These are phyloP conservation scores for Capsella bursapastoris DNA, from an alignment of 345 rosid genomes.

Conservation along the genomic window DNA sequence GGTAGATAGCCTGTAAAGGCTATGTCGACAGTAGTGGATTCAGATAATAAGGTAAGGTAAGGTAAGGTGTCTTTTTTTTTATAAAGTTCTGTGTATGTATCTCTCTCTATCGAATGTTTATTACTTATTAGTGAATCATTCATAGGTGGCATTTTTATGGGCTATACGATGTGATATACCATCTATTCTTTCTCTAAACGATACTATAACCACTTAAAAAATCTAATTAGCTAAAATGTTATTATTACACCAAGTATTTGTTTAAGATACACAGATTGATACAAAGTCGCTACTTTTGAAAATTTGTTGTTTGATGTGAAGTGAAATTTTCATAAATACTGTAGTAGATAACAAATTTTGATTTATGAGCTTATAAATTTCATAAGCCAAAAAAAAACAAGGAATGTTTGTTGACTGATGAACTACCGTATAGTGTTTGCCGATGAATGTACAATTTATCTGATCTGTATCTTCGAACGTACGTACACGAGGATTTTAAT, in stretches of 20 bases:
- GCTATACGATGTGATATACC: conserved; percentile 14
- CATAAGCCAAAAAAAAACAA: not conserved
- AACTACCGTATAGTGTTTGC: not conserved
- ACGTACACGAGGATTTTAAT: not conserved
- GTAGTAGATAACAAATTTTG: not conserved
- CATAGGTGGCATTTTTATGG: conserved; percentile 30
- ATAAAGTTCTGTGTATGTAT: too few relatives aligned
- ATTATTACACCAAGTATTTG: not conserved
- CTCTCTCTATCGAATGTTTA: not conserved
- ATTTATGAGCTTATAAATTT: conserved; percentile 2
- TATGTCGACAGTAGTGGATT: conserved; percentile 19
- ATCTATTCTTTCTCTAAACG: not conserved
- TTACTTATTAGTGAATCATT: conserved; percentile 17
- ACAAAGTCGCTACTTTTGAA: not conserved
- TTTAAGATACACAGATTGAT: not conserved
- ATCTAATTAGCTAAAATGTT: conserved; percentile 2
- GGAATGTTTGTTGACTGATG: not conserved
- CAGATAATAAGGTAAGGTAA: not conserved
- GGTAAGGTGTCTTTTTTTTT: conserved; percentile 30
- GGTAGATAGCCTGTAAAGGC: conserved; percentile 37
- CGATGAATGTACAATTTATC: not conserved
- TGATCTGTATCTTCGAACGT: not conserved
- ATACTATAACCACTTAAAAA: not conserved
- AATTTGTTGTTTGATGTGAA: not conserved
- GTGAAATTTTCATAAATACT: not conserved